These are phyloP conservation scores for Tetrahymena thermophila DNA, from an alignment of 73 alveolate genomes.

Conservation along the genomic window DNA sequence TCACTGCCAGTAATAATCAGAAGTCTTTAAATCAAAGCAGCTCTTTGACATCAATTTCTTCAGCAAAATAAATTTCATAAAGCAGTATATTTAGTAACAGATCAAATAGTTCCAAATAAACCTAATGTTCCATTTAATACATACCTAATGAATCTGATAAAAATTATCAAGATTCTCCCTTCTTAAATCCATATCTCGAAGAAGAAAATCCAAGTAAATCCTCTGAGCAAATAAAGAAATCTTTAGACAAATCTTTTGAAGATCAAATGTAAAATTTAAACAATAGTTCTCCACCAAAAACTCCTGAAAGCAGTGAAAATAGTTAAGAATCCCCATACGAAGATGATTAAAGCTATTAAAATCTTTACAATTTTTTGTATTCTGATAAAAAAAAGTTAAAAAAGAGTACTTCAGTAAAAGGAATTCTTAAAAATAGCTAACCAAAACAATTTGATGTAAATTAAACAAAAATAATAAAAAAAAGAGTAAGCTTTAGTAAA, in stretches of 20 bases:
- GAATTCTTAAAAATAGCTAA: neutral
- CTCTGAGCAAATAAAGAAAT: neutral
- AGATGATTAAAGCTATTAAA: neutral
- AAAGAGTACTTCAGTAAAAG: neutral
- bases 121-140: neutral
- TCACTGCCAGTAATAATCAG: neutral
- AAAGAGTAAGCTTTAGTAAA: neutral
- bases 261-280: no score
- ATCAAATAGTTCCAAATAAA: neutral
- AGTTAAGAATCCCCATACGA: neutral
- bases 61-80: neutral
- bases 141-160: neutral
- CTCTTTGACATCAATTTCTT: neutral
- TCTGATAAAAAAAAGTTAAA: neutral
- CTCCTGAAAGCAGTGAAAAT: neutral
- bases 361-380: neutral
- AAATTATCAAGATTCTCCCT: neutral
- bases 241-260: neutral
- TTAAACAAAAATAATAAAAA: no score
- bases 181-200: neutral
- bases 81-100: neutral
- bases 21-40: neutral
- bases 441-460: neutral
- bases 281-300: neutral
- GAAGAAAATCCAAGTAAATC: neutral